A percentile compares a stretch with the other conserved stretches of the same genome.
Evolutionary conservation across 371 early-diverging fungal genomes (phyloP).

Genomic region (Sanchytrium tribonematis): DNA sequence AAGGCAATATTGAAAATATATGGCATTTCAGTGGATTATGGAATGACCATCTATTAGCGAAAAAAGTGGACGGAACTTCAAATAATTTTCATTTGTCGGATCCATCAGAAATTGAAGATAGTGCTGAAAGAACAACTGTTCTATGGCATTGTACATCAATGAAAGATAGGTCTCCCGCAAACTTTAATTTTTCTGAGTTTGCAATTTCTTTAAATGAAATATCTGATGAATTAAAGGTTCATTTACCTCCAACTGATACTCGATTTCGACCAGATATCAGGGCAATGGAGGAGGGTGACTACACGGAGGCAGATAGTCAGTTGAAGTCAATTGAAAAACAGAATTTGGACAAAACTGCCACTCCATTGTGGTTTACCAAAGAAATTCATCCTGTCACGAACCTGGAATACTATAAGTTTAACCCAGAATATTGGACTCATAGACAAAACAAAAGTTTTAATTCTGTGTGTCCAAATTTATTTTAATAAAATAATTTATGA

Average conservation of each 20-base stretch:
- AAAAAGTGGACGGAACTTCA: neutral
- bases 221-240: neutral
- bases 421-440: neutral
- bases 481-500: too few relatives aligned
- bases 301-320: neutral
- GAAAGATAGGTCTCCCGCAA: neutral
- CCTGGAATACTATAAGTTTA: neutral
- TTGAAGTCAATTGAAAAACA: neutral
- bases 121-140: neutral
- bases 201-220: neutral
- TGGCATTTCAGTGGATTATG: neutral
- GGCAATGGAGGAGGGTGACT: neutral
- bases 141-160: neutral
- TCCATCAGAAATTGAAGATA: neutral
- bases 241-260: neutral
- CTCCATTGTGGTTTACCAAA: neutral
- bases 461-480: too few relatives aligned
- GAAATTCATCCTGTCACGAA: neutral
- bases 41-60: neutral
- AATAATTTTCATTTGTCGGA: neutral
- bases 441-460: too few relatives aligned
- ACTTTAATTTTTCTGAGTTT: neutral
- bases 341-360: neutral
- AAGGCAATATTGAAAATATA: neutral
- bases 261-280: neutral